Conservation (phyloP, 1,284 basidiomycete species). For the Coriolopsis trogii region DNA sequence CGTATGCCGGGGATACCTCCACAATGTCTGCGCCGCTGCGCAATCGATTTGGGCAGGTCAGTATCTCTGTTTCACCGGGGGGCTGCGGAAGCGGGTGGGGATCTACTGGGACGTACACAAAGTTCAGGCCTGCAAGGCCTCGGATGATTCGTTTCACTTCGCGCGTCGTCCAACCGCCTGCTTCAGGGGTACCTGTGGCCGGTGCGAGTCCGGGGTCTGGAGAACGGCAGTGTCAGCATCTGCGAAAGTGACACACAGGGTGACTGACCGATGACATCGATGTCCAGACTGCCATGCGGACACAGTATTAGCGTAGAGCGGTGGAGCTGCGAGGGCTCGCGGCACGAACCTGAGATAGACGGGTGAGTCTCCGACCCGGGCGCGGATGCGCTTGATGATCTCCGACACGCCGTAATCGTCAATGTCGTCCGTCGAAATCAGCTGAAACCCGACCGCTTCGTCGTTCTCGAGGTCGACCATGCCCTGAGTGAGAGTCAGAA, state of each 20-base stretch:
- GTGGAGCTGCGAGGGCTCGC: background rate
- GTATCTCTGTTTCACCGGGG: background rate
- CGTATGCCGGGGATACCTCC: slow-evolving; percentile 84
- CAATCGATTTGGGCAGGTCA: background rate
- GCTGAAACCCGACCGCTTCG: slow-evolving; percentile 64
- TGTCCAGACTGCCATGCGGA: slow-evolving; percentile 54
- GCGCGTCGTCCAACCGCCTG: slow-evolving; percentile 81
- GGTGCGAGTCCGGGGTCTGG: slow-evolving; percentile 79
- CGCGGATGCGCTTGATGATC: slow-evolving; percentile 64
- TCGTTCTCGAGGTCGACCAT: slow-evolving; percentile 65
- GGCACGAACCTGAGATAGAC: slow-evolving; percentile 71
- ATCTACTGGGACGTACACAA: slow-evolving; percentile 65
- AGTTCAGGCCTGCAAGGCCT: slow-evolving; percentile 76
- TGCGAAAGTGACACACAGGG: background rate
- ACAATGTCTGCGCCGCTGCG: slow-evolving; percentile 73
- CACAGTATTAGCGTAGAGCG: background rate
- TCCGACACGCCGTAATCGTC: slow-evolving; percentile 68
- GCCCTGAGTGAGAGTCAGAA: slow-evolving; percentile 45
- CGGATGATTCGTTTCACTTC: slow-evolving; percentile 80
- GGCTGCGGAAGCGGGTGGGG: no score
- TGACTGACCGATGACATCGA: slow-evolving; percentile 71
- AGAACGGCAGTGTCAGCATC: background rate
- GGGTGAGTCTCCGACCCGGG: slow-evolving; percentile 66
- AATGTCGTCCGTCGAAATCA: slow-evolving; percentile 76
- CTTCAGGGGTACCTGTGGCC: slow-evolving; percentile 84